Conservation (phyloP, 2,329 filamentous ascomycete genomes). For the Alternaria ethzedia region DNA sequence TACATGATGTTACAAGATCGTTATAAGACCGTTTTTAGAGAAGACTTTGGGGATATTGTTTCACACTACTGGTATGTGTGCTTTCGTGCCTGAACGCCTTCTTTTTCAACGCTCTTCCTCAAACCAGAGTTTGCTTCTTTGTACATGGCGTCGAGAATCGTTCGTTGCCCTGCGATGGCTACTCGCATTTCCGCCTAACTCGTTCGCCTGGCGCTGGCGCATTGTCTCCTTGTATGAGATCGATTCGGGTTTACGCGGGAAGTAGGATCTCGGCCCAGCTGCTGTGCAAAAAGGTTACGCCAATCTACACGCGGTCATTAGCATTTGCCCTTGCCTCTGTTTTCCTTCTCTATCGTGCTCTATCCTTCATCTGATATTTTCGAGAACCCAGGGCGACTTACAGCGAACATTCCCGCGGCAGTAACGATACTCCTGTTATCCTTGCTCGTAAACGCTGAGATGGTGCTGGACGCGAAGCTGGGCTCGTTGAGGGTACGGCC, state of each 20-base stretch:
- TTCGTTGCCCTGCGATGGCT: not conserved
- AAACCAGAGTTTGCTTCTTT: not conserved
- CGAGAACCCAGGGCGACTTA: slow-evolving; percentile 42
- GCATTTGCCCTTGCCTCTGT: slow-evolving; percentile 9
- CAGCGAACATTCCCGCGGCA: slow-evolving; percentile 58
- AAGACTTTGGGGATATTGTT: not conserved
- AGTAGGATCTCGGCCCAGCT: slow-evolving; percentile 60
- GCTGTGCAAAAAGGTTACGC: slow-evolving; percentile 60
- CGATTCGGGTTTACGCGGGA: slow-evolving; percentile 50
- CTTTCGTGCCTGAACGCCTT: slow-evolving; percentile 6
- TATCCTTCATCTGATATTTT: not conserved
- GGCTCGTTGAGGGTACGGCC: slow-evolving; percentile 40
- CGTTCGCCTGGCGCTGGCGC: not conserved
- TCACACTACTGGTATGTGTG: not conserved
- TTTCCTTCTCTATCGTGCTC: not conserved
- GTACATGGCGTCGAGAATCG: not conserved
- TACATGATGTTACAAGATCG: slow-evolving; percentile 5
- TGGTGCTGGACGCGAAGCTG: slow-evolving; percentile 50
- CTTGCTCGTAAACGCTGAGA: slow-evolving; percentile 51
- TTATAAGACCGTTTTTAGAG: not conserved
- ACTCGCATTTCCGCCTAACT: not conserved
- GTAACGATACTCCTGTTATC: slow-evolving; percentile 59
- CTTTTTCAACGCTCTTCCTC: not conserved
- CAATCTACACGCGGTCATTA: slow-evolving; percentile 48
- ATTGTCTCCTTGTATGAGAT: not conserved